Evolutionary conservation across 1,284 basidiomycete genomes (phyloP).

Genomic region (Naganishia liquefaciens): DNA sequence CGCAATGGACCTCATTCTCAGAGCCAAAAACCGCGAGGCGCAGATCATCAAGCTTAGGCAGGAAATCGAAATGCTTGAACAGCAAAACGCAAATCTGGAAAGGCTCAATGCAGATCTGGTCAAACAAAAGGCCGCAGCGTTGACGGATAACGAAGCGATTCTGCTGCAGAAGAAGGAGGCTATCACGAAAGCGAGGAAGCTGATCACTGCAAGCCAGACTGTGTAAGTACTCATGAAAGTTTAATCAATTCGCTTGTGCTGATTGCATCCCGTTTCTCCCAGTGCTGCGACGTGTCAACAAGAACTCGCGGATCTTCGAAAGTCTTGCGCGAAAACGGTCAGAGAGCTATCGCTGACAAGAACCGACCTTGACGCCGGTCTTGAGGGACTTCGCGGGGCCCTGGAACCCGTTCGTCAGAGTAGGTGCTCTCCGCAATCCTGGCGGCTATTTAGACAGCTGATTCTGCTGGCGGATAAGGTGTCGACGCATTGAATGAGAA

Average conservation of each 20-base stretch:
- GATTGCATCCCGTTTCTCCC: not conserved
- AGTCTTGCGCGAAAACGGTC: not conserved
- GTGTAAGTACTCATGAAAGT: not conserved
- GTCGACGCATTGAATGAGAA: not conserved
- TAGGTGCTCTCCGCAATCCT: not conserved
- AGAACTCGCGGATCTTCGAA: not conserved
- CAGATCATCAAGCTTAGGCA: constrained; percentile 4
- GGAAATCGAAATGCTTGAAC: not conserved
- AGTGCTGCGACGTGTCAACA: not conserved
- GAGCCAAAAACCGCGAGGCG: constrained; percentile 12
- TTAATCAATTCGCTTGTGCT: not conserved
- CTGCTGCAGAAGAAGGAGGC: constrained; percentile 11
- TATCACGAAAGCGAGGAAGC: not conserved
- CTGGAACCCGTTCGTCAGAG: not conserved
- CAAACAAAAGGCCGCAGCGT: not conserved
- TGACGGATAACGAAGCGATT: not conserved
- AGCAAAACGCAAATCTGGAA: not conserved
- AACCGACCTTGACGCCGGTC: not conserved
- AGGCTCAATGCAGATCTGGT: constrained; percentile 3
- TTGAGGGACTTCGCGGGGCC: not conserved
- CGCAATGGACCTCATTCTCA: constrained; percentile 10
- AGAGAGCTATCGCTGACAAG: not conserved
- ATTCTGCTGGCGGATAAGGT: not conserved
- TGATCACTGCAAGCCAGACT: constrained; percentile 1
- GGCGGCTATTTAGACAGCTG: not conserved